phyloP scores from a whole-genome alignment of 371 early-diverging fungal species.

The Actinomortierella wolfii region DNA sequence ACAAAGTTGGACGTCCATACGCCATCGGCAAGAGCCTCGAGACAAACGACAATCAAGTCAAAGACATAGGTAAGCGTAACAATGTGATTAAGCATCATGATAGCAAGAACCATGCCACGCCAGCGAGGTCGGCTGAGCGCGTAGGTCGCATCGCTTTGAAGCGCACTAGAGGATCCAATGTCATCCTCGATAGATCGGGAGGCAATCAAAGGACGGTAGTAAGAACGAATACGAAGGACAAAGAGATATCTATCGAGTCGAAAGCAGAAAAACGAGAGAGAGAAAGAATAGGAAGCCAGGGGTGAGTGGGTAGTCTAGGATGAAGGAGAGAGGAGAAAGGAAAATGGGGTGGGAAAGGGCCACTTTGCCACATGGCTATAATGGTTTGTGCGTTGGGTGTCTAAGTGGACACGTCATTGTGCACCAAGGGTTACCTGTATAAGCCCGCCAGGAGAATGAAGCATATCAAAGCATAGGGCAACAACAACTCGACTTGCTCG shows the following conservation, averaged over 20 bases:
- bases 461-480: conserved; percentile 25
- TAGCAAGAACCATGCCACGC: not conserved
- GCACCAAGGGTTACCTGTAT: conserved; percentile 24
- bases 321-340: not conserved
- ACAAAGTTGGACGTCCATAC: conserved; percentile 31
- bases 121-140: no score
- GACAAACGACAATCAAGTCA: conserved; percentile 19
- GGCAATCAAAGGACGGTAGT: conserved; percentile 31
- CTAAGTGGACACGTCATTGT: no score
- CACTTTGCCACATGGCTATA: not conserved
- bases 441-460: conserved; percentile 25
- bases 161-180: no score
- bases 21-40: conserved; percentile 27
- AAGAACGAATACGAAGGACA: conserved; percentile 23
- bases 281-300: no score
- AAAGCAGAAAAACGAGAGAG: not conserved
- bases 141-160: no score
- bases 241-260: conserved; percentile 22
- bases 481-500: conserved; percentile 17
- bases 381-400: no score
- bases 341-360: not conserved
- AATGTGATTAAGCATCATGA: conserved; percentile 16
- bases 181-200: conserved; percentile 10
- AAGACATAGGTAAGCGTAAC: conserved; percentile 16
- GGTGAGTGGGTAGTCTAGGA: no score